Conservation (phyloP, 805 yeast species). For the Nakazawaea ambrosiae region DNA sequence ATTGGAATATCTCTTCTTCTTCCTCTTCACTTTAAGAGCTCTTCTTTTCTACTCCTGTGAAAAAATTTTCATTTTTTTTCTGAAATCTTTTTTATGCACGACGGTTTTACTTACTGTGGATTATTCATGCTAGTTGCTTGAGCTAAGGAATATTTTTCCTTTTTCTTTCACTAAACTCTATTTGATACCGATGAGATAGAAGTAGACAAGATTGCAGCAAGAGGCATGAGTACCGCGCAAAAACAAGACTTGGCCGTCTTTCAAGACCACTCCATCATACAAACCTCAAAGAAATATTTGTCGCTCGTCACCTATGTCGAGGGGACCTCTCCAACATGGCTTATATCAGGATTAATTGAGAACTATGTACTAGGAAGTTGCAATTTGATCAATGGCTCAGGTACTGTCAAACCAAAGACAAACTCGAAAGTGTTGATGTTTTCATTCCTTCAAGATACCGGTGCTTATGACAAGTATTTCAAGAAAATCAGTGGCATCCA, state of each 20-base stretch:
- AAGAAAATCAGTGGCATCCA: constrained; percentile 31
- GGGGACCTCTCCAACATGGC: constrained; percentile 63
- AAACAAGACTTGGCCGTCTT: constrained; percentile 54
- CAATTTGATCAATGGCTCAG: constrained; percentile 27
- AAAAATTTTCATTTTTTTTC: no score
- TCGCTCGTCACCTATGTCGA: constrained; percentile 32
- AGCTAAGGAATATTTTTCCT: constrained; percentile 4
- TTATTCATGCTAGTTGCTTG: no score
- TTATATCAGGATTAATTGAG: constrained; percentile 48
- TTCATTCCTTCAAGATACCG: constrained; percentile 18
- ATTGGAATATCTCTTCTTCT: background rate
- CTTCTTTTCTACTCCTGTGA: no score
- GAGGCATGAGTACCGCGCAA: constrained; percentile 26
- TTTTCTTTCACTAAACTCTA: background rate
- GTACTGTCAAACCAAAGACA: constrained; percentile 19
- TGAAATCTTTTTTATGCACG: background rate
- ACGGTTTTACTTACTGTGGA: background rate
- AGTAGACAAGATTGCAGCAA: no score
- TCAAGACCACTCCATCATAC: constrained; percentile 40
- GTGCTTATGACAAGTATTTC: constrained; percentile 25
- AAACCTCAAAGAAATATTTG: constrained; percentile 17
- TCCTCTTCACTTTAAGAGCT: background rate
- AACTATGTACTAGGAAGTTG: constrained; percentile 39
- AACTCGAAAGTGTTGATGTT: constrained; percentile 30
- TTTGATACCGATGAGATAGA: no score